Conservation (phyloP, 192 early-diverging fungal genomes). For the Haplosporangium gracile region DNA sequence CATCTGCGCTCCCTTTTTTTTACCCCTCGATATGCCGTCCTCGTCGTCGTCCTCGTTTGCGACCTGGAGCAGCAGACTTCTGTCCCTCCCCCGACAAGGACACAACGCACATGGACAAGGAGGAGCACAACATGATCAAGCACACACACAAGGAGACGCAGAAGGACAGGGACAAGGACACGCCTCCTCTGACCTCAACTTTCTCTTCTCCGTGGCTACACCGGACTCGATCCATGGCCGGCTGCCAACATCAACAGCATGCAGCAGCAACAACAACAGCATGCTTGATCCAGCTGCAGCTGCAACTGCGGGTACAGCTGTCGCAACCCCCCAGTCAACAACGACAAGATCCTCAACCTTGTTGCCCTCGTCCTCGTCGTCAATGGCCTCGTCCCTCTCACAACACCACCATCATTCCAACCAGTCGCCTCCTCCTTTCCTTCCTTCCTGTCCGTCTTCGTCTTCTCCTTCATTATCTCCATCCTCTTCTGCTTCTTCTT, state of each 20-base stretch:
- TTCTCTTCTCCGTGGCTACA: background rate
- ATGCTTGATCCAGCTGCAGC: background rate
- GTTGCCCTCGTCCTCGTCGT: too few species aligned
- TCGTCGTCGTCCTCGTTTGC: conserved; percentile 31
- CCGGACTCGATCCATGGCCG: background rate
- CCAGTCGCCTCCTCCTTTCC: background rate
- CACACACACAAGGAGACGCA: background rate
- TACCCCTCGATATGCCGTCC: background rate
- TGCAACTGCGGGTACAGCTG: background rate
- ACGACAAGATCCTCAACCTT: background rate
- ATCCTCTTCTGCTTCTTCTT: conserved; percentile 7
- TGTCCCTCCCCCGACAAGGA: conserved; percentile 7
- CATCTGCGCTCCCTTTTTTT: too few species aligned
- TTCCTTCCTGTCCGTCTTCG: conserved; percentile 8
- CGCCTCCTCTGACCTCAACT: background rate
- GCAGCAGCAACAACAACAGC: background rate
- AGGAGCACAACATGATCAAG: background rate
- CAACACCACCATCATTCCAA: background rate
- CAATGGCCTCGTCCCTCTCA: background rate
- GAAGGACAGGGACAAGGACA: background rate
- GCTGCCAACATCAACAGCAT: background rate
- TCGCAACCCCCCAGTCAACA: background rate
- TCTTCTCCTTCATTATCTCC: background rate
- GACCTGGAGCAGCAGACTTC: conserved; percentile 26
- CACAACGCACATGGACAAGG: background rate